These are phyloP conservation scores for Macrophomina tecta DNA, from an alignment of 2,329 filamentous ascomycete genomes.

Conservation along the genomic window DNA sequence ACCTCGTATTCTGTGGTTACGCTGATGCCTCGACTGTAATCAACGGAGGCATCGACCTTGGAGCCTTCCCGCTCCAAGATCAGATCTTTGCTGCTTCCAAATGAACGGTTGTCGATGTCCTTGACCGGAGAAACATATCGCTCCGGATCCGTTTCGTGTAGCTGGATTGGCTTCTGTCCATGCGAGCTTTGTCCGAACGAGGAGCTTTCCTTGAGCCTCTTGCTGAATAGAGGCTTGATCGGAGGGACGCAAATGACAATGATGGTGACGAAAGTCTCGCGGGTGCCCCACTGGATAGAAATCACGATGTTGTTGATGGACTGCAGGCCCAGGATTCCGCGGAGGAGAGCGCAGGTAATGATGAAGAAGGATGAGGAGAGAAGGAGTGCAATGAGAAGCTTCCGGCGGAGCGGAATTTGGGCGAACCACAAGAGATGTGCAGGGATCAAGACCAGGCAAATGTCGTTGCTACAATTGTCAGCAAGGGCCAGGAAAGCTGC, in stretches of 20 bases:
- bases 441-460: slow-evolving; percentile 49
- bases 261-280: slow-evolving; percentile 55
- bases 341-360: slow-evolving; percentile 50
- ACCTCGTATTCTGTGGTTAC: slow-evolving; percentile 1
- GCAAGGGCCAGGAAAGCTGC: not conserved
- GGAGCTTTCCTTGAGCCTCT: slow-evolving; percentile 57
- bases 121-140: not conserved
- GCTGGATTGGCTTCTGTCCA: not conserved
- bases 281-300: slow-evolving; percentile 52
- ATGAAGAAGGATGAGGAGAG: slow-evolving; percentile 55
- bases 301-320: slow-evolving; percentile 44
- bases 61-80: slow-evolving; percentile 2
- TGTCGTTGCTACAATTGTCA: slow-evolving; percentile 44
- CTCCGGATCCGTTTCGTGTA: slow-evolving; percentile 1
- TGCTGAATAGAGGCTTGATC: slow-evolving; percentile 58
- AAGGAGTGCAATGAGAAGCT: slow-evolving; percentile 47
- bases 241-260: slow-evolving; percentile 51
- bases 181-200: not conserved
- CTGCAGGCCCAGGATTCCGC: slow-evolving; percentile 48
- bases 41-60: not conserved
- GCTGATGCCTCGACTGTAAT: not conserved
- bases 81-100: slow-evolving; percentile 13
- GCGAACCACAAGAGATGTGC: slow-evolving; percentile 50
- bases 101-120: not conserved
- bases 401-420: slow-evolving; percentile 46